Percentiles rank a stretch among this genome's conserved stretches.
Evolutionary conservation across 2,329 filamentous ascomycete species (phyloP).

Genomic region (Podosphaera xanthii): DNA sequence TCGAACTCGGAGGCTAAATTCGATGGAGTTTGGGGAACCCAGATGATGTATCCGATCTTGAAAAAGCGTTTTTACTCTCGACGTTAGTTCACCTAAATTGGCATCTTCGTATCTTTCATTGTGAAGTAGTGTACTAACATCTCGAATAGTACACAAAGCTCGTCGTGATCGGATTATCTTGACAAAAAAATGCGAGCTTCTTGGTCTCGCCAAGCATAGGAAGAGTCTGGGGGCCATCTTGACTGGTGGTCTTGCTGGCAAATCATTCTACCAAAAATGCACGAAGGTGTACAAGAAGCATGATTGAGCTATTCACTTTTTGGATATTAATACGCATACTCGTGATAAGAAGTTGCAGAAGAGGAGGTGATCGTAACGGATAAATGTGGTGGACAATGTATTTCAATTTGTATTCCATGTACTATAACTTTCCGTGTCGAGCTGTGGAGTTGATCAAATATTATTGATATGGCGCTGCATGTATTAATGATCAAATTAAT

Average conservation of each 20-base stretch:
- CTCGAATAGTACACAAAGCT: background rate
- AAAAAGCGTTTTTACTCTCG: background rate
- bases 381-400: too few species aligned
- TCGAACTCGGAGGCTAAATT: background rate
- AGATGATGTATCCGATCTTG: background rate
- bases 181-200: background rate
- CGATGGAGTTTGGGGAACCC: background rate
- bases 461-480: too few species aligned
- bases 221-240: background rate
- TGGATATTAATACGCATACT: too few species aligned
- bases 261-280: background rate
- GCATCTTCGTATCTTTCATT: background rate
- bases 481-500: too few species aligned
- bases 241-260: background rate
- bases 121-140: background rate
- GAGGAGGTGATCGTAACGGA: too few species aligned
- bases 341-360: too few species aligned
- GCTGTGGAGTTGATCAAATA: too few species aligned
- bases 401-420: too few species aligned
- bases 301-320: too few species aligned
- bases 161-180: background rate
- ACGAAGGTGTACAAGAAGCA: background rate
- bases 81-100: background rate
- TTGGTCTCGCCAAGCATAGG: background rate
- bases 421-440: too few species aligned